Evolutionary conservation across 768 basidiomycete genomes (phyloP).

Genomic region (Tylopilus vinaceipallidus): DNA sequence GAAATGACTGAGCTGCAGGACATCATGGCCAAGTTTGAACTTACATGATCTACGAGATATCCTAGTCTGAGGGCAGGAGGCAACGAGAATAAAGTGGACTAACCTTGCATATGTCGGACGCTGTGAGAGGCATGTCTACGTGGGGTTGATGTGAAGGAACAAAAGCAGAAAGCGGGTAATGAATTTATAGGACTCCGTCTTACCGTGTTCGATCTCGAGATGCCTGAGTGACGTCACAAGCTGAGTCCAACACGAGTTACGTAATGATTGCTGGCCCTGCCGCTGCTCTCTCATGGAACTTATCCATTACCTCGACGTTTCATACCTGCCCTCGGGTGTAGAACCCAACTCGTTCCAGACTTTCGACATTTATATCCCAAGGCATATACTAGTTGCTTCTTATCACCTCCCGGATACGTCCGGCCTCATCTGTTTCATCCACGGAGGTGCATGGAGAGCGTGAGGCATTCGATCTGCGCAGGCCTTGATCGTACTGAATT

Average conservation of each 20-base stretch:
- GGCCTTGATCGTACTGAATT: not conserved
- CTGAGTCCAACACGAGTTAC: not conserved
- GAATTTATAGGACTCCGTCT: conserved; percentile 15
- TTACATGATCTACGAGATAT: conserved; percentile 43
- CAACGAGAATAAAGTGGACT: conserved; percentile 6
- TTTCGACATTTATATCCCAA: conserved; percentile 57
- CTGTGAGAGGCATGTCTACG: conserved; percentile 62
- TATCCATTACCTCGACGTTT: conserved; percentile 21
- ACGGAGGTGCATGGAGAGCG: conserved; percentile 85
- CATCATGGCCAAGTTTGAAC: conserved; percentile 5
- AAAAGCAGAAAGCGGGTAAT: not conserved
- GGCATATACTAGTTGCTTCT: not conserved
- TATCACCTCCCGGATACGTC: not conserved
- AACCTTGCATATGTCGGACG: conserved; percentile 80
- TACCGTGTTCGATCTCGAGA: not conserved
- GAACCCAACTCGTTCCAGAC: conserved; percentile 36
- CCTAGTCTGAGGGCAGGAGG: not conserved
- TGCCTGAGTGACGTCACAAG: conserved; percentile 30
- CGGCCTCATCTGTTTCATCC: conserved; percentile 69
- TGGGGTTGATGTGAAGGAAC: conserved; percentile 5
- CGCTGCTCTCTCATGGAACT: conserved; percentile 8
- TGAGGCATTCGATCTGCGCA: conserved; percentile 35
- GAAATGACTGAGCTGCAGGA: conserved; percentile 17
- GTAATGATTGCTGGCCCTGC: not conserved
- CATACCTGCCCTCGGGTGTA: conserved; percentile 36